phyloP scores from a whole-genome alignment of 1,284 basidiomycete genomes.

The Cutaneotrichosporon cutaneum region DNA sequence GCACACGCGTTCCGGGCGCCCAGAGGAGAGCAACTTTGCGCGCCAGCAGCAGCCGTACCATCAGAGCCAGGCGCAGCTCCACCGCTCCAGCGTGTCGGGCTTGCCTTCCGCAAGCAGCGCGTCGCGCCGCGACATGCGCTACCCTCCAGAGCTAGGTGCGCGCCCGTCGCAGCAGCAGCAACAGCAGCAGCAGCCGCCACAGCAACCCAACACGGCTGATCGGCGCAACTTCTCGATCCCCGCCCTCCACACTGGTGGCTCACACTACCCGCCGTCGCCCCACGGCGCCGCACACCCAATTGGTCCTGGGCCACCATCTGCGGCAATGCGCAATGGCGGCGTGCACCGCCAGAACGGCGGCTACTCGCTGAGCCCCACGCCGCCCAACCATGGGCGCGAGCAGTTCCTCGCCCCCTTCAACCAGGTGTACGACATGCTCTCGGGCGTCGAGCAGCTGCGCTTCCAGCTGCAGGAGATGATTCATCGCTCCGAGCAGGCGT shows the following conservation, averaged over 20 bases:
- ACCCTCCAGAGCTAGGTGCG: conserved; percentile 15
- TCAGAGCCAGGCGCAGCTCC: conserved; percentile 8
- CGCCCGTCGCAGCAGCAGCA: conserved; percentile 7
- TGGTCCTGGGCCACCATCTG: neutral
- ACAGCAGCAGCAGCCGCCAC: conserved; percentile 6
- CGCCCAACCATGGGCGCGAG: conserved; percentile 26
- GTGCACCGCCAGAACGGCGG: conserved; percentile 24
- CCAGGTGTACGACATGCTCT: conserved; percentile 43
- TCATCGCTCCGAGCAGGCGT: conserved; percentile 36
- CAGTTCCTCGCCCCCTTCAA: conserved; percentile 38
- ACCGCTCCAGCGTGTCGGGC: conserved; percentile 11
- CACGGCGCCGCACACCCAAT: conserved; percentile 14
- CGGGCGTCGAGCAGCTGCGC: conserved; percentile 34
- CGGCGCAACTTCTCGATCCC: conserved; percentile 37
- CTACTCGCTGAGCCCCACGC: conserved; percentile 26
- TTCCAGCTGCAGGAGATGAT: conserved; percentile 39
- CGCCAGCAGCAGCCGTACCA: conserved; percentile 38
- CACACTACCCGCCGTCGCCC: conserved; percentile 21
- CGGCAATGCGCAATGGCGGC: conserved; percentile 13
- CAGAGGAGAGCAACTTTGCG: conserved; percentile 40
- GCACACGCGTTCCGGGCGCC: conserved; percentile 24
- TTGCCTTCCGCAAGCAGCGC: conserved; percentile 9
- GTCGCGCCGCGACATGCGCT: conserved; percentile 12
- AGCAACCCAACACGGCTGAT: conserved; percentile 25
- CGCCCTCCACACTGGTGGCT: conserved; percentile 1